Conservation (phyloP, 345 rosid species). For the Eucalyptus cloeziana region DNA sequence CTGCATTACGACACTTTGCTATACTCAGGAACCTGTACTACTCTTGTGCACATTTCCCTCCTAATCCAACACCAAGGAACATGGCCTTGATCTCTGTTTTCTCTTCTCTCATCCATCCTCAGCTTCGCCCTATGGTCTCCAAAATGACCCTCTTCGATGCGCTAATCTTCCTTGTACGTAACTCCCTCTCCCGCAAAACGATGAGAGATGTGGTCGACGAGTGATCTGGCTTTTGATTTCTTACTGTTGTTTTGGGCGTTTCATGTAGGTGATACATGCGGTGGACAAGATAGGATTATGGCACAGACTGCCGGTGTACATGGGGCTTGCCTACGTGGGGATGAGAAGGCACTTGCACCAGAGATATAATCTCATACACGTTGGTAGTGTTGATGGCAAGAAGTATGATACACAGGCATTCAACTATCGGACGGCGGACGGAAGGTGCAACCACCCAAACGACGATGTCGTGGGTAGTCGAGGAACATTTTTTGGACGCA, state of each 20-base stretch:
- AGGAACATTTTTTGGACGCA: slow-evolving; percentile 54
- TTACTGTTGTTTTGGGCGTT: background rate
- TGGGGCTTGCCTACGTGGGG: slow-evolving; percentile 52
- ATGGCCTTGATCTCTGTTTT: slow-evolving; percentile 1
- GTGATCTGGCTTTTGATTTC: background rate
- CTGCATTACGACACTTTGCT: background rate
- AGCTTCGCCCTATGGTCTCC: slow-evolving; percentile 32
- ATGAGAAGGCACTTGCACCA: slow-evolving; percentile 63
- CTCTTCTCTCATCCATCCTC: slow-evolving; percentile 40
- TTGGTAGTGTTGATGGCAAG: slow-evolving; percentile 35
- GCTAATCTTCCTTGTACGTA: slow-evolving; percentile 32
- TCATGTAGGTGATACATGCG: slow-evolving; percentile 33
- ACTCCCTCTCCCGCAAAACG: background rate
- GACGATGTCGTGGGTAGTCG: slow-evolving; percentile 49
- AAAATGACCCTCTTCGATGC: slow-evolving; percentile 49
- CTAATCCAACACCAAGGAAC: background rate
- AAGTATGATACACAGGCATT: slow-evolving; percentile 32
- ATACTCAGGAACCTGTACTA: background rate
- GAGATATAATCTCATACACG: slow-evolving; percentile 57
- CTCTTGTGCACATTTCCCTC: background rate
- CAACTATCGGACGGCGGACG: slow-evolving; percentile 51
- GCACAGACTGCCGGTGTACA: slow-evolving; percentile 52
- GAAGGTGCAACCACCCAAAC: slow-evolving; percentile 51
- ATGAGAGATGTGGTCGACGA: background rate
- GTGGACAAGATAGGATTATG: slow-evolving; percentile 57